Base-by-base conservation (phyloP, 1,284 basidiomycete genomes). In the Rhodotorula sp. region DNA sequence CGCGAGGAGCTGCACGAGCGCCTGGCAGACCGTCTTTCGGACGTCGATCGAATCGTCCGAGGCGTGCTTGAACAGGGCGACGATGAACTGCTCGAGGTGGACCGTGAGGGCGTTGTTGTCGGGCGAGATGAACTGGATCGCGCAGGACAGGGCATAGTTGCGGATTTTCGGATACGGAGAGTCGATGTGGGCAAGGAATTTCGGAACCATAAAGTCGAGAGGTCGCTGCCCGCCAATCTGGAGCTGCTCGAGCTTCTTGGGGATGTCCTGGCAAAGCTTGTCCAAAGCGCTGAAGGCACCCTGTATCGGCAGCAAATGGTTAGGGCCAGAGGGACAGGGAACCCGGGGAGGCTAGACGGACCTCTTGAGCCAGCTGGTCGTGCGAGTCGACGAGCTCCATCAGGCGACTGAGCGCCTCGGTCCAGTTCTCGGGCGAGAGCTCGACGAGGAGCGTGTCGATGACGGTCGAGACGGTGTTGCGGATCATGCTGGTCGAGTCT, bases 241-340 rank as follows among this genome's bases (percentile, higher is more conserved):
- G 75, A 96, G 87, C 54, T 77, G 73, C 81, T 98, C 95, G 80
- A 99, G 86, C 82, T 95, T 94, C 72, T 91, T 87, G 8, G 95
- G 94, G 75, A 95, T 95, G 80, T 99, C 96, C 82, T 98, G 93
- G 81, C 93, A 95, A 67, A 96, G 89, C 81, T 96, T 97, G 80
- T 95, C 91, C 64, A 99, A 86, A 12, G 94, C 91, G 79, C 91
- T 91, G 83, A 98, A 96, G 22, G 94, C 92, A 61, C 92, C 92
- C 93, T 97, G 77, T n/a, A 1, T 26, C 24, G 53, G 12, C 2
- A 14, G 1, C 2, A 17, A 3, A 10, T 17, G 18, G 51, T 12
- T 51, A 10, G 53, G 29, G 51, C 4, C 22, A 10, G 51, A 22
- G 4, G 24, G 51, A n/a, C 10, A n/a, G 10, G 6, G 51, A 6